A percentile compares a stretch with the other conserved stretches of the same genome.
phyloP scores from a whole-genome alignment of 768 basidiomycete species.

The Serendipita sp. region DNA sequence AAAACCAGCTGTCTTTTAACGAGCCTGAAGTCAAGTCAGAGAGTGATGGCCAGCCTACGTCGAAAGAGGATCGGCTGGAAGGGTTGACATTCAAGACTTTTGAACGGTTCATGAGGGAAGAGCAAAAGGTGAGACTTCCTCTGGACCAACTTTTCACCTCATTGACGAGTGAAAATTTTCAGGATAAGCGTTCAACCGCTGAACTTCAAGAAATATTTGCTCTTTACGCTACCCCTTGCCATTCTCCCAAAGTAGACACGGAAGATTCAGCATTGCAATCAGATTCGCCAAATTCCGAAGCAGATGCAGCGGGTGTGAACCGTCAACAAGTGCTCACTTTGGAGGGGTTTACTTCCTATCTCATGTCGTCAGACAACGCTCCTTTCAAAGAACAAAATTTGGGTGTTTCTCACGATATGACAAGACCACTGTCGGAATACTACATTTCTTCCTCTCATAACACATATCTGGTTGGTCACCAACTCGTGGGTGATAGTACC shows the following conservation, averaged over 20 bases:
- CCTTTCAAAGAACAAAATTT: constrained; percentile 38
- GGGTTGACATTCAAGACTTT: constrained; percentile 28
- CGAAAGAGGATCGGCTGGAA: constrained; percentile 18
- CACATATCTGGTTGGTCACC: constrained; percentile 76
- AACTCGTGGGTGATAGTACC: constrained; percentile 31
- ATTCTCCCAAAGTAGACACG: background rate
- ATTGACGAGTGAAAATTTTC: constrained; percentile 21
- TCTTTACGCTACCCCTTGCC: background rate
- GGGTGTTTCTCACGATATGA: constrained; percentile 68
- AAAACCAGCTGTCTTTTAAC: background rate
- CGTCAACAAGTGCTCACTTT: constrained; percentile 26
- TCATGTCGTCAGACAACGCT: constrained; percentile 64
- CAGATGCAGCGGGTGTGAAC: constrained; percentile 11
- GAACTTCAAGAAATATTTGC: background rate
- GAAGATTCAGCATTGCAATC: background rate
- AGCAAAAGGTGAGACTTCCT: constrained; percentile 30
- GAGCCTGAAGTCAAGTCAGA: constrained; percentile 56
- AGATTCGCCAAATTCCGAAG: background rate
- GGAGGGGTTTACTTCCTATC: constrained; percentile 60
- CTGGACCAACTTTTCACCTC: background rate
- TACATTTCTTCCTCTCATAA: constrained; percentile 85
- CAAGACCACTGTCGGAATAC: constrained; percentile 71
- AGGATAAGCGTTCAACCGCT: background rate
- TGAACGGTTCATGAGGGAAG: constrained; percentile 32
- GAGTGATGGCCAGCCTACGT: constrained; percentile 45